A percentile compares a stretch with the other conserved stretches of the same genome.
Conservation (phyloP, 139 green algal species). For the Coelastrella sp. region DNA sequence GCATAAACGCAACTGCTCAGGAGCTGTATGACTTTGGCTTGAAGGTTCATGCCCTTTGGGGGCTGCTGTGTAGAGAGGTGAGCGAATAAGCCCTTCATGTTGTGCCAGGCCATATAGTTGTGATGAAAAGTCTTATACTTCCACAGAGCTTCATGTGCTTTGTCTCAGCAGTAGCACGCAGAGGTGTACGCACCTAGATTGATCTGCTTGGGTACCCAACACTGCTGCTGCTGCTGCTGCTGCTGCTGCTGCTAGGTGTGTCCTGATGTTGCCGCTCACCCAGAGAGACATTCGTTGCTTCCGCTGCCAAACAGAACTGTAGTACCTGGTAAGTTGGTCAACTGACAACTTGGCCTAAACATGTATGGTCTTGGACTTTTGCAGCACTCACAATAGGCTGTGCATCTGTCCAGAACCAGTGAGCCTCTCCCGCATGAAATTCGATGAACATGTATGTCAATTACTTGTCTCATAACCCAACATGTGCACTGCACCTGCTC, state of each 20-base stretch:
- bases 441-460: neutral
- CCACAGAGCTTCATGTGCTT: neutral
- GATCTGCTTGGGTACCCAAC: neutral
- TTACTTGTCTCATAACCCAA: too few species aligned
- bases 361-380: neutral
- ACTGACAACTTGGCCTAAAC: neutral
- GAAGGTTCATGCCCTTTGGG: constrained; percentile 61
- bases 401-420: too few species aligned
- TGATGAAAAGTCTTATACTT: neutral
- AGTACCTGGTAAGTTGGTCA: constrained; percentile 66
- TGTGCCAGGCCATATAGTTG: neutral
- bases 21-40: constrained; percentile 26
- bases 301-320: constrained; percentile 79
- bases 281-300: constrained; percentile 75
- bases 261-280: neutral
- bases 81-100: too few species aligned
- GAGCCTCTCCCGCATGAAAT: neutral
- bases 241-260: constrained; percentile 21
- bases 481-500: too few species aligned
- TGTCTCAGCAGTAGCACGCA: too few species aligned
- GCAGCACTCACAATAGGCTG: neutral
- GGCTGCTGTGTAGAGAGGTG: constrained; percentile 54
- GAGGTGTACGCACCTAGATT: too few species aligned
- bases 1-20: neutral
- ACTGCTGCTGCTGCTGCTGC: neutral